Evolutionary conservation across 352 stramenopile genomes (phyloP).

Genomic region (Phytophthora vignae): DNA sequence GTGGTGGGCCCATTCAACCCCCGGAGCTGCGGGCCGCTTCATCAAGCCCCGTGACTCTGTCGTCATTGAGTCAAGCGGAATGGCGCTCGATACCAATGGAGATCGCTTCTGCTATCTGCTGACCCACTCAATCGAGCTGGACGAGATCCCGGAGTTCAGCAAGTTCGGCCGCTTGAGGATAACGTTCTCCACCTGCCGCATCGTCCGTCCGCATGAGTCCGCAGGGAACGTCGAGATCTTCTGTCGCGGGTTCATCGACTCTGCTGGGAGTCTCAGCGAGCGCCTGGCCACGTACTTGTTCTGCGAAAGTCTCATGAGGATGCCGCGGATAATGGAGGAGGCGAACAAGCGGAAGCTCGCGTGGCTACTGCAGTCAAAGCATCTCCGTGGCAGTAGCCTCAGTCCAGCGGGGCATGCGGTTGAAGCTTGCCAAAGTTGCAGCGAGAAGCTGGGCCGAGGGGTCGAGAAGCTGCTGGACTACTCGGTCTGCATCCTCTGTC

Average conservation of each 20-base stretch:
- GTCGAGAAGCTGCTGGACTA: slow-evolving; percentile 32
- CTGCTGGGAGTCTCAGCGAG: slow-evolving; percentile 29
- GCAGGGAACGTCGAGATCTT: slow-evolving; percentile 41
- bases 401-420: not conserved
- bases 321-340: slow-evolving; percentile 42
- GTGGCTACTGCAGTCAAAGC: slow-evolving; percentile 39
- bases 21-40: slow-evolving; percentile 28
- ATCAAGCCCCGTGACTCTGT: slow-evolving; percentile 46
- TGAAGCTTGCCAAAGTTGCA: slow-evolving; percentile 22
- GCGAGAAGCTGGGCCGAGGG: slow-evolving; percentile 22
- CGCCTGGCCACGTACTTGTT: slow-evolving; percentile 30
- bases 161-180: slow-evolving; percentile 36
- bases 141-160: slow-evolving; percentile 28
- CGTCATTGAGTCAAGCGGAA: slow-evolving; percentile 44
- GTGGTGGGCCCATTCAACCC: slow-evolving; percentile 39
- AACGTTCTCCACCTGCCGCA: slow-evolving; percentile 46
- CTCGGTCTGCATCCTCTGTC: slow-evolving; percentile 51
- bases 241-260: slow-evolving; percentile 43
- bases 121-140: slow-evolving; percentile 39
- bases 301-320: slow-evolving; percentile 25
- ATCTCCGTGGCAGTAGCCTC: slow-evolving; percentile 5
- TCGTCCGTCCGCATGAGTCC: slow-evolving; percentile 31
- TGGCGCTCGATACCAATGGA: slow-evolving; percentile 37
- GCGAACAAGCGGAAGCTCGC: slow-evolving; percentile 52
- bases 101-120: slow-evolving; percentile 44